These are phyloP conservation scores for Phyllosticta capitalensis DNA, from an alignment of 2,329 filamentous ascomycete species.

Conservation along the genomic window DNA sequence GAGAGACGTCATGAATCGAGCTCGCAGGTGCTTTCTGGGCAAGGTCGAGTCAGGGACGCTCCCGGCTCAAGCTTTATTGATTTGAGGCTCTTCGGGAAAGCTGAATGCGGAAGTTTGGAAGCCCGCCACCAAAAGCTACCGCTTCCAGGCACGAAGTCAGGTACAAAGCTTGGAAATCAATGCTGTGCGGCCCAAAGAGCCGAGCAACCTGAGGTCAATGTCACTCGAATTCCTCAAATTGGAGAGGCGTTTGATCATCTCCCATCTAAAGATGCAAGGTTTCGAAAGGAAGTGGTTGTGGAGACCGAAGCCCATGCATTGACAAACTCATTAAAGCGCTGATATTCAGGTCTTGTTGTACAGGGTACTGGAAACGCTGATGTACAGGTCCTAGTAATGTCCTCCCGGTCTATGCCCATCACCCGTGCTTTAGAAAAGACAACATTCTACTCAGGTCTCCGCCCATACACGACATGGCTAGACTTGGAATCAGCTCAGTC, in stretches of 20 bases:
- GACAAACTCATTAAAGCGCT: too few species aligned
- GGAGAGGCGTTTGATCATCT: too few species aligned
- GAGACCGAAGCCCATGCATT: neutral
- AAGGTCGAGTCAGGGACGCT: neutral
- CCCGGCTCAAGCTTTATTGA: neutral
- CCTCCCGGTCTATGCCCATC: neutral
- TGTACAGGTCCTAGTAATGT: too few species aligned
- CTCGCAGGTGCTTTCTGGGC: neutral
- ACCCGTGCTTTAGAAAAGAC: neutral
- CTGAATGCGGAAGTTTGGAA: neutral
- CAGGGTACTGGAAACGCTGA: too few species aligned
- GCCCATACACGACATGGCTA: slow-evolving; percentile 4
- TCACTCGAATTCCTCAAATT: neutral
- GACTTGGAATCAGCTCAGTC: neutral
- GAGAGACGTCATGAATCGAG: neutral
- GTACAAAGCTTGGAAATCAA: neutral
- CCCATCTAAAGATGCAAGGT: too few species aligned
- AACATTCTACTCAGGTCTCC: slow-evolving; percentile 1
- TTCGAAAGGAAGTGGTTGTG: neutral
- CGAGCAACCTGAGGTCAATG: neutral
- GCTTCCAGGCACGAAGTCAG: neutral
- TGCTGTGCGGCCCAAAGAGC: neutral
- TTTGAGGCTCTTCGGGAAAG: neutral
- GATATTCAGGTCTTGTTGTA: too few species aligned
- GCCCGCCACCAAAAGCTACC: neutral